phyloP scores from a whole-genome alignment of 176 grass and related monocot genomes.

The Lolium multiflorum region DNA sequence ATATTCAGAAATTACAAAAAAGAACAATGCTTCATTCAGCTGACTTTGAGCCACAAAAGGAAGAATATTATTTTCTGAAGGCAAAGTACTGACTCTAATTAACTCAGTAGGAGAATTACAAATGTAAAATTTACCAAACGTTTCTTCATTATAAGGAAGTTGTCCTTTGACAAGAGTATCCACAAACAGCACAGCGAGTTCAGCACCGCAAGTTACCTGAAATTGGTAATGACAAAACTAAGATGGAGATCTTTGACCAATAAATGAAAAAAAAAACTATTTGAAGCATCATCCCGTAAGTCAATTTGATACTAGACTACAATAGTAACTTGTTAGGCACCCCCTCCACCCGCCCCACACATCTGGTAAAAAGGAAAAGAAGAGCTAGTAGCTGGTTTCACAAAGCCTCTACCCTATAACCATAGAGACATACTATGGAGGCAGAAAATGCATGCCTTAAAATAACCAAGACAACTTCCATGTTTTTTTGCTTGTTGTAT shows the following conservation, averaged over 20 bases:
- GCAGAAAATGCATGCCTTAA: slow-evolving; percentile 17
- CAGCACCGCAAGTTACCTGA: slow-evolving; percentile 88
- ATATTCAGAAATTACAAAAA: slow-evolving; percentile 14
- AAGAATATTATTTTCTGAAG: slow-evolving; percentile 23
- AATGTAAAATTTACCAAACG: slow-evolving; percentile 60
- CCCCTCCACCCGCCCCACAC: not conserved
- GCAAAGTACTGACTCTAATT: not conserved
- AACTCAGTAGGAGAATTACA: slow-evolving; percentile 14
- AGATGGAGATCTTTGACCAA: slow-evolving; percentile 31
- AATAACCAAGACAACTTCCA: slow-evolving; percentile 10
- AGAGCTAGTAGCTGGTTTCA: not conserved
- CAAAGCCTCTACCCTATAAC: slow-evolving; percentile 16
- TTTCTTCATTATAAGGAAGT: slow-evolving; percentile 70
- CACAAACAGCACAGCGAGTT: slow-evolving; percentile 77
- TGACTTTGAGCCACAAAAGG: slow-evolving; percentile 29
- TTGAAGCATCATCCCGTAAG: slow-evolving; percentile 19
- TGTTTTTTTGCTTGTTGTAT: slow-evolving; percentile 10
- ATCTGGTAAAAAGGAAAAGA: not conserved
- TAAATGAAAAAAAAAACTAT: slow-evolving; percentile 29
- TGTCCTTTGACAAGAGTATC: slow-evolving; percentile 71
- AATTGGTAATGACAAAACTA: slow-evolving; percentile 42
- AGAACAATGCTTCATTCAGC: slow-evolving; percentile 12
- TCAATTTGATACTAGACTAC: not conserved
- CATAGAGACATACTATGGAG: not conserved
- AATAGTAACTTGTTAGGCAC: not conserved